Conservation (phyloP, 2,329 filamentous ascomycete species). For the Dactylellina leptospora region DNA sequence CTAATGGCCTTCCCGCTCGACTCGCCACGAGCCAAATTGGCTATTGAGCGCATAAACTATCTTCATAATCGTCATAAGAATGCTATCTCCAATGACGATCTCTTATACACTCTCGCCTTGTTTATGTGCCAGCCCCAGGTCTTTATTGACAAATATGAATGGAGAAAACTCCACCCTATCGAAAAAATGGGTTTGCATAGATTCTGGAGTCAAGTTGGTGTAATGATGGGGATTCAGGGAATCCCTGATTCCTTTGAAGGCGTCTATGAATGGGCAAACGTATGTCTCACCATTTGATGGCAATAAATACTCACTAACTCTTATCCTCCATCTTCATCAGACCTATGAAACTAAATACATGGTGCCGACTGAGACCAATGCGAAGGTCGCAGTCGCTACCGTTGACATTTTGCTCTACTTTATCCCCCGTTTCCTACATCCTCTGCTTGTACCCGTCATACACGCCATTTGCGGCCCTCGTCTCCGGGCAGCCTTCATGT, state of each 20-base stretch:
- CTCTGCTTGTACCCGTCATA: constrained; percentile 64
- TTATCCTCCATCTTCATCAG: constrained; percentile 46
- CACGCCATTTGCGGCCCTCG: constrained; percentile 67
- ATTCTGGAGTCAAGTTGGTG: constrained; percentile 76
- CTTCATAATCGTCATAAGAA: constrained; percentile 69
- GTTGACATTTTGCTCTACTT: constrained; percentile 69
- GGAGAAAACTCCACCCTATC: constrained; percentile 72
- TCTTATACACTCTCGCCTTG: constrained; percentile 72
- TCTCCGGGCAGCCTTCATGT: constrained; percentile 16
- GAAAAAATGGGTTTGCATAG: constrained; percentile 74
- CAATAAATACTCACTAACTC: not conserved
- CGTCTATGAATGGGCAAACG: constrained; percentile 66
- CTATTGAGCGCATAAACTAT: constrained; percentile 72
- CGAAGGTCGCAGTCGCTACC: constrained; percentile 68
- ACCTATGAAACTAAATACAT: constrained; percentile 70
- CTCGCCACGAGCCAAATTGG: constrained; percentile 63
- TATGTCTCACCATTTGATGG: not conserved
- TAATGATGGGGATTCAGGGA: constrained; percentile 71
- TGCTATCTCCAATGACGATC: constrained; percentile 69
- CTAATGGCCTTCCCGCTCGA: constrained; percentile 62
- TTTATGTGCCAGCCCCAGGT: constrained; percentile 73
- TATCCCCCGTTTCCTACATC: constrained; percentile 63
- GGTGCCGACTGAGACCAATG: constrained; percentile 65
- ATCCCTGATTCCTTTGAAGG: constrained; percentile 64
- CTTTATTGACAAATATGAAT: constrained; percentile 74